Conservation (phyloP, 129 eudicot species). For the Tanacetum coccineum region DNA sequence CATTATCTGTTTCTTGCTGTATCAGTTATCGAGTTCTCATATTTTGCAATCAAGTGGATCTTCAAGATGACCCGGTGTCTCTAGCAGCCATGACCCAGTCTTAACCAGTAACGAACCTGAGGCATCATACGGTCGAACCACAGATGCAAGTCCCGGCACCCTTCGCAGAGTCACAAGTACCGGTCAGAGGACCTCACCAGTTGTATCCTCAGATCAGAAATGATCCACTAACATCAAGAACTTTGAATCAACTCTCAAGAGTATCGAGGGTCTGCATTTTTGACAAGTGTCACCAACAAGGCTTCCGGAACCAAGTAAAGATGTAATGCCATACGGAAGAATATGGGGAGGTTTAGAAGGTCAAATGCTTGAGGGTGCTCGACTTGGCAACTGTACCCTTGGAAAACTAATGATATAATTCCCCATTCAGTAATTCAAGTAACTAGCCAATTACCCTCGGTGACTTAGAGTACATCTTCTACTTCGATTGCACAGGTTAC, state of each 20-base stretch:
- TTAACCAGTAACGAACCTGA: conserved; percentile 34
- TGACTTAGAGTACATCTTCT: too few species aligned
- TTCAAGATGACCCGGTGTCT: conserved; percentile 63
- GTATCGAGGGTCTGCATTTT: conserved; percentile 72
- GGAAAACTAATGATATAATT: too few species aligned
- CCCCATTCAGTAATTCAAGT: too few species aligned
- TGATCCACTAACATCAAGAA: conserved; percentile 45
- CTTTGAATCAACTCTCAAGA: conserved; percentile 79
- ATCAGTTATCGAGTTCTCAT: conserved; percentile 55
- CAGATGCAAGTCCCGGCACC: conserved; percentile 52
- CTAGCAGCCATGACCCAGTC: conserved; percentile 66
- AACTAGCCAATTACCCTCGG: too few species aligned
- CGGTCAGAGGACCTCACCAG: conserved; percentile 67
- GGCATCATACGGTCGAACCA: conserved; percentile 42
- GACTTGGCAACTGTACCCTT: too few species aligned
- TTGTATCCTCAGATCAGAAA: conserved; percentile 56
- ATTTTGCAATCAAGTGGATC: conserved; percentile 59
- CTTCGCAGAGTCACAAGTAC: conserved; percentile 46
- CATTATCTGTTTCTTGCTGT: neutral
- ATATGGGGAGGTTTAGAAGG: too few species aligned
- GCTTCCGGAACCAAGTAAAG: too few species aligned
- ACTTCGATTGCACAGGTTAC: too few species aligned
- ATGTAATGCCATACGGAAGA: too few species aligned
- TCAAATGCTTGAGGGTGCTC: too few species aligned
- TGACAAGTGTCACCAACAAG: too few species aligned